These are phyloP conservation scores for Bullera alba DNA, from an alignment of 768 basidiomycete species.

Conservation along the genomic window DNA sequence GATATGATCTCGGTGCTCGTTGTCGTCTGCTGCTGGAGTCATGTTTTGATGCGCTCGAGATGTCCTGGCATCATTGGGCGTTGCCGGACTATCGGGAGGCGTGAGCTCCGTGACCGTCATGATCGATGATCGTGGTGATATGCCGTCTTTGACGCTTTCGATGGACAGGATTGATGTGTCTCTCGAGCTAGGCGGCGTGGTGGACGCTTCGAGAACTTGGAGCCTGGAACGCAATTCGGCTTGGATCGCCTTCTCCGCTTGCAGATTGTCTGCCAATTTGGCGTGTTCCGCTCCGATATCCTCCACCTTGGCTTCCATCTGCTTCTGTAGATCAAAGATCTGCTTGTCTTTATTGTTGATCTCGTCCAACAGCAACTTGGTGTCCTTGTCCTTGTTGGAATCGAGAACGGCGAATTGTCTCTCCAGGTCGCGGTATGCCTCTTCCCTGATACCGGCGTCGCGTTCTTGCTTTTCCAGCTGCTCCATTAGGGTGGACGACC, in stretches of 20 bases:
- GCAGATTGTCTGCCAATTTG: not conserved
- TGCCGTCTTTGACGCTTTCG: not conserved
- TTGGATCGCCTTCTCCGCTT: slow-evolving; percentile 13
- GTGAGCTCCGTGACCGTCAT: slow-evolving; percentile 9
- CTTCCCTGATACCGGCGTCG: slow-evolving; percentile 66
- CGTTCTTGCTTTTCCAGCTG: slow-evolving; percentile 69
- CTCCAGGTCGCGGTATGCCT: slow-evolving; percentile 66
- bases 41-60: slow-evolving; percentile 1
- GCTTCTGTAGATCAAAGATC: slow-evolving; percentile 66
- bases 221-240: slow-evolving; percentile 8
- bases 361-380: slow-evolving; percentile 64
- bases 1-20: slow-evolving; percentile 52
- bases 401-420: slow-evolving; percentile 60
- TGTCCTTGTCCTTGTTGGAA: slow-evolving; percentile 50
- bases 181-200: not conserved
- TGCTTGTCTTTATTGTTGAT: slow-evolving; percentile 73
- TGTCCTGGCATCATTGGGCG: not conserved
- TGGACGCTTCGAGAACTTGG: not conserved
- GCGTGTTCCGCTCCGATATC: not conserved
- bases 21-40: not conserved
- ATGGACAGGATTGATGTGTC: not conserved
- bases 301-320: slow-evolving; percentile 27
- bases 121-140: slow-evolving; percentile 1
- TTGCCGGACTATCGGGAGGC: slow-evolving; percentile 16
- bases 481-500: slow-evolving; percentile 57